A percentile compares a stretch with the other conserved stretches of the same genome.
Conservation (phyloP, 768 basidiomycete species). For the Lyophyllum semitale region DNA sequence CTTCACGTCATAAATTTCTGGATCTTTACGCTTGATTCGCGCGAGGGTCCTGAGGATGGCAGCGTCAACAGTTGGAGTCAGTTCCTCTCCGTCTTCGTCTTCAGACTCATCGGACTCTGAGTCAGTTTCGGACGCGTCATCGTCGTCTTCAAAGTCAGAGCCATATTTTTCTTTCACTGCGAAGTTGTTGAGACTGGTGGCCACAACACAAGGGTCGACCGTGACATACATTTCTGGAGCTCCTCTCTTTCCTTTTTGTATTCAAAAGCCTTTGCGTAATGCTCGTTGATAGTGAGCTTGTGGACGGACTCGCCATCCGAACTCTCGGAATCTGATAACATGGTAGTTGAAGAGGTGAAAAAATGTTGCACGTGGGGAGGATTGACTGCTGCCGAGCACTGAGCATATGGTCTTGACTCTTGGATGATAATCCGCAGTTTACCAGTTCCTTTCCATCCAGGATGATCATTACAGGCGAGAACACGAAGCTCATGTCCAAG, state of each 20-base stretch:
- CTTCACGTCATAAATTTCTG: slow-evolving; percentile 75
- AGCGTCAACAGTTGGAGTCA: slow-evolving; percentile 91
- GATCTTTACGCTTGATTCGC: slow-evolving; percentile 80
- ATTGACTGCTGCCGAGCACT: no score
- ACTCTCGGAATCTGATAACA: slow-evolving; percentile 52
- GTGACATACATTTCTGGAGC: slow-evolving; percentile 66
- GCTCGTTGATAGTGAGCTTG: slow-evolving; percentile 69
- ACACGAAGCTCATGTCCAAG: slow-evolving; percentile 10
- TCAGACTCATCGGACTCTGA: slow-evolving; percentile 83
- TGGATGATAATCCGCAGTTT: slow-evolving; percentile 8
- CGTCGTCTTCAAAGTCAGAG: slow-evolving; percentile 63
- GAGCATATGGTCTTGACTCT: not conserved
- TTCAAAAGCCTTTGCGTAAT: slow-evolving; percentile 81
- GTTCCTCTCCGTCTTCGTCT: slow-evolving; percentile 92
- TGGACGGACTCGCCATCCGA: slow-evolving; percentile 43
- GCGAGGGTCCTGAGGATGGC: slow-evolving; percentile 92
- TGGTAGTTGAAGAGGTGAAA: slow-evolving; percentile 14
- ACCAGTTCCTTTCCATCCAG: not conserved
- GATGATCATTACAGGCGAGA: slow-evolving; percentile 15
- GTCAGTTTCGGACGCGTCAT: slow-evolving; percentile 52
- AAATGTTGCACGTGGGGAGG: not conserved
- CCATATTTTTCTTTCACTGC: slow-evolving; percentile 91
- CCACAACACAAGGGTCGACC: not conserved
- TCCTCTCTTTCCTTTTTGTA: slow-evolving; percentile 86
- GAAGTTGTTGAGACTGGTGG: slow-evolving; percentile 5